Base-by-base conservation (phyloP, 225 moss, liverwort and hornwort genomes). In the Straminergon stramineum region DNA sequence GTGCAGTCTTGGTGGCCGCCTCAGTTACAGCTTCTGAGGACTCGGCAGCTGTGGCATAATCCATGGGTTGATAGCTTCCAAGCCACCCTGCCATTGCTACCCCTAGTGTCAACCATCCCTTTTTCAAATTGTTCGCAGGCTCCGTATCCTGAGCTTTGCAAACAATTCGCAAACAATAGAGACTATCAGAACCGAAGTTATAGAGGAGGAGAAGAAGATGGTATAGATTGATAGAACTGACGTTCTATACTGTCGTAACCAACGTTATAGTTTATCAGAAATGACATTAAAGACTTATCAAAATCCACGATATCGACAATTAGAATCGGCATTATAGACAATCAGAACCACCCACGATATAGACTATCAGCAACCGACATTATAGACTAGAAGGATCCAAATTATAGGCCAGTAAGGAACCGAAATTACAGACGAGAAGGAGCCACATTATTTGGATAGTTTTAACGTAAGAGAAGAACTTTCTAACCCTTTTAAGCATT, bases 1-100 rank as follows among this genome's bases (percentile, higher is more conserved):
- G 96, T 62, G 95, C 95, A 22, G 34, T 48, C 89, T 89, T 94
- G 7, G 93, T 56, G 22, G 20, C 89, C 41, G n/a, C 71, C 45
- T 92, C 90, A 66, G 91, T 90, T 2, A 91, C 15, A 5, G 90
- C 76, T 90, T 8, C 56, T 32, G 76, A 73, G 77, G 41, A 70
- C 17, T 90, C 90, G 26, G 63, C 91, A 61, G 92, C 94, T 37
- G 32, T 68, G 52, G 93, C 93, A 32, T 17, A 39, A 55, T 88
- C 77, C 60, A 81, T 88, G 45, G 61, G 43, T 63, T 71, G 86
- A n/a, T 62, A 83, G 51, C 83, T 84, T 52, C 82, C 84, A 35
- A 92, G 69, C 82, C 87, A 58, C 67, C 92, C 91, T 58, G 83
- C 87, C 56, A 92, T 70, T 19, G 90, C 79, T 53, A 81, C 67